Conservation (phyloP, 192 early-diverging fungal species). For the Backusella tarrabulga region DNA sequence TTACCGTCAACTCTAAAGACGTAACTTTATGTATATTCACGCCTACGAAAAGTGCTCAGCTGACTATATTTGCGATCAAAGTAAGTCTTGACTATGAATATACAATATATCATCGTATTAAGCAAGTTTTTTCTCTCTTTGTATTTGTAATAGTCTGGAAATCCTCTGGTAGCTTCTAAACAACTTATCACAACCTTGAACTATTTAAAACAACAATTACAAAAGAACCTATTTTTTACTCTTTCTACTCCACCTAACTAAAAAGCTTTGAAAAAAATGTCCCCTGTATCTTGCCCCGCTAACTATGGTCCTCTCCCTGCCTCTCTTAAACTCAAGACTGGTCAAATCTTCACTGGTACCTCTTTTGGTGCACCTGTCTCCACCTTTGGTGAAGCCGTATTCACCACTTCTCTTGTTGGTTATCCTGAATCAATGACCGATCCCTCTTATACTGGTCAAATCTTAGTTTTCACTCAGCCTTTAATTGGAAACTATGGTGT, state of each 20-base stretch:
- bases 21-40: slow-evolving; percentile 72
- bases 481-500: slow-evolving; percentile 97
- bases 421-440: slow-evolving; percentile 99
- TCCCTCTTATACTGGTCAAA: slow-evolving; percentile 93
- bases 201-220: not conserved
- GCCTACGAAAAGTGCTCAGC: slow-evolving; percentile 81
- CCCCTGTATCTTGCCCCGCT: slow-evolving; percentile 8
- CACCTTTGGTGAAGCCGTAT: slow-evolving; percentile 88
- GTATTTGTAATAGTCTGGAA: slow-evolving; percentile 23
- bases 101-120: slow-evolving; percentile 2
- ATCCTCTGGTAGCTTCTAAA: slow-evolving; percentile 19
- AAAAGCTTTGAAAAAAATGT: slow-evolving; percentile 10
- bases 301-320: slow-evolving; percentile 46
- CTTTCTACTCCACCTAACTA: not conserved
- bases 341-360: slow-evolving; percentile 77
- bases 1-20: slow-evolving; percentile 7
- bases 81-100: slow-evolving; percentile 33
- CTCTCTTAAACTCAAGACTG: slow-evolving; percentile 73
- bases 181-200: not conserved
- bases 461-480: slow-evolving; percentile 95
- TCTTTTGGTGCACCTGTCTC: slow-evolving; percentile 82
- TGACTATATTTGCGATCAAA: slow-evolving; percentile 91
- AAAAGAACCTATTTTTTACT: not conserved
- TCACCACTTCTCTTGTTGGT: slow-evolving; percentile 92
- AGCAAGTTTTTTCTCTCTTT: not conserved